Evolutionary conservation across 805 yeast species (phyloP), one percentile per base, ranked within the genome.

Genomic region (Candida quercuum): DNA sequence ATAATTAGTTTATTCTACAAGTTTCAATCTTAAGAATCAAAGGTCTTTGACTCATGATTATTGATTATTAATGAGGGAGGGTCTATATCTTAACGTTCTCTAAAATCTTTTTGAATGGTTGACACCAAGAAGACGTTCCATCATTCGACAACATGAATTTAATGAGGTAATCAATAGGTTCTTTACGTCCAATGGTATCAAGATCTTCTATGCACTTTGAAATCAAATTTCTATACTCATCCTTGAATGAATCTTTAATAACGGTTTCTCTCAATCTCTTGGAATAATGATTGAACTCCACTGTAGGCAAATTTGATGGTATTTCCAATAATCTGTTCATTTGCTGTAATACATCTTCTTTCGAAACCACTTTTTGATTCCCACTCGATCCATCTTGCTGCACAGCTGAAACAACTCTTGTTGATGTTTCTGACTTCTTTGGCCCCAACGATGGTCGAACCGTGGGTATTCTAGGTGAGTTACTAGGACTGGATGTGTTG

Each of bases 111-210:
- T 79, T 69, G 37, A 84, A 62, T 4, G 89, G 82, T 19, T 76
- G 67, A 43, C 84, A 76, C 94, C 94, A 84, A 18, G 60, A 57
- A 36, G 76, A 66, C 10, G 75, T 72, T 1, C 83, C 78, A 30
- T 67, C 70, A 47, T 78, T 75, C 2, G 60, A 48, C 60, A 80
- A 62, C 75, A 80, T 76, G 64, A 76, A 80, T 22, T 70, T 61
- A 22, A 64, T 69, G 36, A 64, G 64, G 34, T 46, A 51, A 40
- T 49, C 57, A 38, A 65, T 66, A 13, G 39, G 30, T 2, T 42
- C 40, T n/a, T 46, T 52, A 19, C 59, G 53, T 13, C 20, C 16
- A 17, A 11, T 12, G 13, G 7, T 8, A 49, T 38, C 17, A 38
- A 37, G 20, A 52, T 48, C 2, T 48, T 38, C 5, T 5, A 62